Percentiles rank a stretch among this genome's conserved stretches.
phyloP scores from a whole-genome alignment of 148 eudicot species.

The Nepenthes gracilis region DNA sequence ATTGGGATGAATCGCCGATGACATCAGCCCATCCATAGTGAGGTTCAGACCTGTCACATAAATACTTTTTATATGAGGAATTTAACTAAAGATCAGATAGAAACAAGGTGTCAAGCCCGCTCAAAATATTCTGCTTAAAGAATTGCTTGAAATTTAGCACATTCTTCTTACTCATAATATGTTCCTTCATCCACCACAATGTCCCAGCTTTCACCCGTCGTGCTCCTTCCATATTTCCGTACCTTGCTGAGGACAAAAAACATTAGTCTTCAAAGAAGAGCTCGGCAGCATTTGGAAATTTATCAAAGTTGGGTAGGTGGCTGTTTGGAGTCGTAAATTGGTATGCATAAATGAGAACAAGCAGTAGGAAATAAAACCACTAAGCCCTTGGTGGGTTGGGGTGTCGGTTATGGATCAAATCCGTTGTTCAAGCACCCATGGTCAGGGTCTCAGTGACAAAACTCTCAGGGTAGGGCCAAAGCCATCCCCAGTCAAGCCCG shows the following conservation, averaged over 20 bases:
- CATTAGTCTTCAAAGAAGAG: background rate
- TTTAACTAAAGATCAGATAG: too few species aligned
- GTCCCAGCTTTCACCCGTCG: slow-evolving; percentile 97
- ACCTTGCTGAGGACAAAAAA: slow-evolving; percentile 49
- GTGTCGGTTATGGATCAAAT: too few species aligned
- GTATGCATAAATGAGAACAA: too few species aligned
- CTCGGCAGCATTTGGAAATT: background rate
- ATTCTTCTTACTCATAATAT: slow-evolving; percentile 66
- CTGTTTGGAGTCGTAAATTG: too few species aligned
- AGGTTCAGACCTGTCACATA: slow-evolving; percentile 63
- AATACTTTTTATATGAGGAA: background rate
- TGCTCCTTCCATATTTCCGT: slow-evolving; percentile 93
- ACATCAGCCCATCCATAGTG: slow-evolving; percentile 99
- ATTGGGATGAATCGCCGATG: slow-evolving; percentile 87
- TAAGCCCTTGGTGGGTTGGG: too few species aligned
- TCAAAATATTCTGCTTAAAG: background rate
- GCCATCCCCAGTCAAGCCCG: too few species aligned
- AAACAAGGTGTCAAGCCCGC: too few species aligned
- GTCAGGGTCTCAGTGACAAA: too few species aligned
- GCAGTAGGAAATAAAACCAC: too few species aligned
- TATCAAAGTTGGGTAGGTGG: too few species aligned
- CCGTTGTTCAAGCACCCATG: too few species aligned
- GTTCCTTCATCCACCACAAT: slow-evolving; percentile 93
- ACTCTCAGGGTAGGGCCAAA: too few species aligned
- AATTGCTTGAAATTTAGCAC: background rate